phyloP scores from a whole-genome alignment of 495 filamentous ascomycete genomes.

The Letharia columbiana region DNA sequence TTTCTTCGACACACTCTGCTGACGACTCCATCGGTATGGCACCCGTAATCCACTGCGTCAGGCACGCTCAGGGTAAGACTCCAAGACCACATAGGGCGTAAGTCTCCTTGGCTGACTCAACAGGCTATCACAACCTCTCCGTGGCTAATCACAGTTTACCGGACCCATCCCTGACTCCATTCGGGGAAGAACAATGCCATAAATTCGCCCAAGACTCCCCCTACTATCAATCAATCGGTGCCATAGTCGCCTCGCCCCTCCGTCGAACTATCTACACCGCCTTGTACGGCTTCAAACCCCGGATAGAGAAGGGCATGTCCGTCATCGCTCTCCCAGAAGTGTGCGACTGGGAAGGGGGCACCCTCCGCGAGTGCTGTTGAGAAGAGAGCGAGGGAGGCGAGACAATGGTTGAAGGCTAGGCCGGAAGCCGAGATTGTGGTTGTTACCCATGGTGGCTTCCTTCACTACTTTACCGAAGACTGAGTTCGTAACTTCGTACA shows the following conservation, averaged over 20 bases:
- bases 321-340: conserved; percentile 68
- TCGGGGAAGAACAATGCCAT: conserved; percentile 68
- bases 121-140: conserved; percentile 73
- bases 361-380: conserved; percentile 51
- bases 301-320: conserved; percentile 40
- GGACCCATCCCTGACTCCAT: conserved; percentile 70
- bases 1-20: not conserved
- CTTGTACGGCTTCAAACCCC: conserved; percentile 57
- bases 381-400: conserved; percentile 53
- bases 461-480: conserved; percentile 78
- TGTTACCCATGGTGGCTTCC: conserved; percentile 64
- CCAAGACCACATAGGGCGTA: not conserved
- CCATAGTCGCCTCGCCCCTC: conserved; percentile 75
- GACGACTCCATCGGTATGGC: conserved; percentile 14
- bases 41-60: conserved; percentile 44
- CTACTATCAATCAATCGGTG: conserved; percentile 50
- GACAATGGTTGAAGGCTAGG: conserved; percentile 55
- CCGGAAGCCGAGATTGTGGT: conserved; percentile 55
- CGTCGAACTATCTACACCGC: conserved; percentile 78
- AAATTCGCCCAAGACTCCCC: conserved; percentile 56
- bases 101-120: not conserved
- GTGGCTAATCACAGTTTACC: conserved; percentile 60
- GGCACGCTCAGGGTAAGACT: conserved; percentile 43
- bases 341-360: conserved; percentile 63
- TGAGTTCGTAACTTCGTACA: conserved; percentile 31